Conservation (phyloP, 148 eudicot genomes). For the Beta vulgaris region DNA sequence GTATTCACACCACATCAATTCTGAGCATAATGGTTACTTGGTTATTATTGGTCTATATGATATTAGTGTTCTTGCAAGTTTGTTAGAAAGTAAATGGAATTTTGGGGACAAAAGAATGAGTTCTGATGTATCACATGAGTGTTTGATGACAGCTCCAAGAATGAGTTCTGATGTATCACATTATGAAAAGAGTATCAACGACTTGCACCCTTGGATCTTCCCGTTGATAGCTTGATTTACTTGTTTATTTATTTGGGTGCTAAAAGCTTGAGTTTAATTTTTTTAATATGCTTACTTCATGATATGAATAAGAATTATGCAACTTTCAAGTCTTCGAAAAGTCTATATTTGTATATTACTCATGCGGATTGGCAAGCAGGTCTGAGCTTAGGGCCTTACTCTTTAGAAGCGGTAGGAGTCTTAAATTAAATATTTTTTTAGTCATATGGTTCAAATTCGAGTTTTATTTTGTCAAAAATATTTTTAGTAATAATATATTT, state of each 20-base stretch:
- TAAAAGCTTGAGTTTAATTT: not conserved
- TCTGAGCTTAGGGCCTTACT: too few species aligned
- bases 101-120: not conserved
- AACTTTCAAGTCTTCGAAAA: not conserved
- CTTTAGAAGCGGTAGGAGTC: too few species aligned
- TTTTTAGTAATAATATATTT: too few species aligned
- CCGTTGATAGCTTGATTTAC: not conserved
- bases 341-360: not conserved
- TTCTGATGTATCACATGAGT: not conserved
- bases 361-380: too few species aligned
- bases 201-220: not conserved
- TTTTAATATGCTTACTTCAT: not conserved
- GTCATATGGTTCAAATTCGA: too few species aligned
- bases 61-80: not conserved
- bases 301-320: not conserved
- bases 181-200: not conserved
- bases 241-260: too few species aligned
- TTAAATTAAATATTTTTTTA: too few species aligned
- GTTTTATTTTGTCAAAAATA: too few species aligned
- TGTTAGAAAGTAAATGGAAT: not conserved
- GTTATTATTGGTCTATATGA: constrained; percentile 9
- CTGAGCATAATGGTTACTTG: constrained; percentile 15
- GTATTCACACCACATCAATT: constrained; percentile 15
- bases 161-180: too few species aligned
- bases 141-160: constrained; percentile 3